Base-by-base conservation (phyloP, 2,329 filamentous ascomycete species). In the Pleurostoma richardsiae region DNA sequence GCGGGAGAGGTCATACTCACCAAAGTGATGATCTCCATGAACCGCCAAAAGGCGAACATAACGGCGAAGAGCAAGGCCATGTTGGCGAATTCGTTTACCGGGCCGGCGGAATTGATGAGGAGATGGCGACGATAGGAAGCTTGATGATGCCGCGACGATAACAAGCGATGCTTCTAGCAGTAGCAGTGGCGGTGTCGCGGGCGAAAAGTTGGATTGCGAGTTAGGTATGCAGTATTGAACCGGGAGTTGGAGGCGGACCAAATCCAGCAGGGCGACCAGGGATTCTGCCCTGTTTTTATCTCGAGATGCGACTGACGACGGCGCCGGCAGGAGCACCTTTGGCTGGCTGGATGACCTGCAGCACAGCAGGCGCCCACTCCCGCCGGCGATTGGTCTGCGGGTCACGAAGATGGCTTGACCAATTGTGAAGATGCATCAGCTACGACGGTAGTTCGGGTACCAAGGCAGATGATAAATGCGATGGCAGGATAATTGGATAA, bases 1-100 rank as follows among this genome's bases (percentile, higher is more conserved):
- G 42, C 27, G 26, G n/a, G 6, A 19, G 6, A 29, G 44, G 8
- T 26, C 26, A 31, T 39, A 56, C 73, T 59, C 72, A 85, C 82
- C 67, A 85, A 56, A 40, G 81, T 84, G 55, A 83, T 46, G 61
- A 85, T 83, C 64, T 85, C 73, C 56, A 74, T 58, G 56, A 84
- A 73, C 56, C 82, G 78, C 71, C 77, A 82, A 56, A 76, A 77
- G 63, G 79, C 71, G 66, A 85, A 85, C 55, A 83, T 69, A 52
- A 85, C 61, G 53, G 77, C 80, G 67, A 83, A 83, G 40, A 84
- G 52, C n/a, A 51, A 42, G 10, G 49, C 38, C 82, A 85, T 85
- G 55, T 57, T 68, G 67, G 54, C 56, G 56, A 36, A 10, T n/a
- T 43, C 4, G 38, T 43, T 19, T 47, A 48, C 43, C 33, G 8